Evolutionary conservation across 2,329 filamentous ascomycete genomes (phyloP).

Genomic region (Cadophora sp.): DNA sequence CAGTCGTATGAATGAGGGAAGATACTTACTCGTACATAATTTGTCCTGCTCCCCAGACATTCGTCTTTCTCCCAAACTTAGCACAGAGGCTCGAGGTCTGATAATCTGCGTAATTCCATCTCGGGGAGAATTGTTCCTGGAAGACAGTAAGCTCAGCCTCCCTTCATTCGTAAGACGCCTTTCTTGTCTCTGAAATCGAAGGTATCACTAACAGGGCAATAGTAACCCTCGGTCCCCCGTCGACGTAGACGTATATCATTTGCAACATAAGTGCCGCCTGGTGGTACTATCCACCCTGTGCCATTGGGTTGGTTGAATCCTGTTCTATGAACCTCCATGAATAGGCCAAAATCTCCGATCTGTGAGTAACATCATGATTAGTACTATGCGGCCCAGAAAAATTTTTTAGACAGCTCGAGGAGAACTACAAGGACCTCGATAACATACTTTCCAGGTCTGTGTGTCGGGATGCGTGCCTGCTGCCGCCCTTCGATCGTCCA

Average conservation of each 20-base stretch:
- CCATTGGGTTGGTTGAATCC: not conserved
- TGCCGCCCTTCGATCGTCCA: not conserved
- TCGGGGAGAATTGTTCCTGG: conserved; percentile 16
- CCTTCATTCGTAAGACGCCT: not conserved
- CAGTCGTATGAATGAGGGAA: too few relatives aligned
- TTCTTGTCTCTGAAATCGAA: not conserved
- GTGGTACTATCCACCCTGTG: not conserved
- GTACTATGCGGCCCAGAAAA: too few relatives aligned
- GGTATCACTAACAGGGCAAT: conserved; percentile 7
- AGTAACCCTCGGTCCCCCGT: conserved; percentile 8
- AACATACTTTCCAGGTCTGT: conserved; percentile 14
- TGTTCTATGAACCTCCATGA: not conserved
- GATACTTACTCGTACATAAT: not conserved
- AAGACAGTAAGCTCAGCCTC: not conserved
- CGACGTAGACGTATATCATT: not conserved
- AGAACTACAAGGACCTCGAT: too few relatives aligned
- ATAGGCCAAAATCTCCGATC: conserved; percentile 16
- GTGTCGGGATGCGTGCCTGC: not conserved
- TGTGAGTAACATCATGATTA: not conserved
- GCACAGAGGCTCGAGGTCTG: not conserved
- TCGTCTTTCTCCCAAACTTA: conserved; percentile 1
- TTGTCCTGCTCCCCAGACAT: conserved; percentile 8
- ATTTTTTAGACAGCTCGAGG: too few relatives aligned
- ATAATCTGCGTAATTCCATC: conserved; percentile 18
- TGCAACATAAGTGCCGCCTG: not conserved